Evolutionary conservation across 176 grass and related monocot species (phyloP).

Genomic region (Themeda triandra): DNA sequence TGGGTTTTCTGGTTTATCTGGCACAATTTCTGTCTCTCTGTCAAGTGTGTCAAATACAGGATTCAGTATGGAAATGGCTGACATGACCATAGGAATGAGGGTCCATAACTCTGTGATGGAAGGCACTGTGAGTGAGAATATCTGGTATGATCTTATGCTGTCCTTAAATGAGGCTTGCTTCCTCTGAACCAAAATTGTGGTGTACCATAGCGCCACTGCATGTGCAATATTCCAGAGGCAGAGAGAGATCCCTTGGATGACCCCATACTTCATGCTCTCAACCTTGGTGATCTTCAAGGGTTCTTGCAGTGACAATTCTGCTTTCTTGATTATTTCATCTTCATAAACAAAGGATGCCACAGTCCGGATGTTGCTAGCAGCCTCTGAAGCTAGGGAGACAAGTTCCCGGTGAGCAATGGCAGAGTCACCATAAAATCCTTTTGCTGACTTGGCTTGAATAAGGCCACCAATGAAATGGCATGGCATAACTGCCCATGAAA

Average conservation of each 20-base stretch:
- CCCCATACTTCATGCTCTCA: slow-evolving; percentile 54
- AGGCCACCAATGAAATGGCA: slow-evolving; percentile 61
- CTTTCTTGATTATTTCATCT: slow-evolving; percentile 51
- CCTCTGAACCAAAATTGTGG: slow-evolving; percentile 49
- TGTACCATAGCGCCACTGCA: slow-evolving; percentile 64
- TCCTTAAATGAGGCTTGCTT: slow-evolving; percentile 37
- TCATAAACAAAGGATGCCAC: slow-evolving; percentile 64
- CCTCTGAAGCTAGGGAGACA: slow-evolving; percentile 55
- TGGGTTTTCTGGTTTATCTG: slow-evolving; percentile 39
- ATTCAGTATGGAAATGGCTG: slow-evolving; percentile 48
- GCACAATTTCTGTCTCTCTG: slow-evolving; percentile 49
- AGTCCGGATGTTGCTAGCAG: slow-evolving; percentile 59
- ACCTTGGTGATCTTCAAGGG: slow-evolving; percentile 41
- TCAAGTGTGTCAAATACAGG: slow-evolving; percentile 59
- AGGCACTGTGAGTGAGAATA: slow-evolving; percentile 61
- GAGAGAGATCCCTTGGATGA: slow-evolving; percentile 51
- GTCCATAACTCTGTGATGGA: slow-evolving; percentile 69
- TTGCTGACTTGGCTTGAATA: slow-evolving; percentile 67
- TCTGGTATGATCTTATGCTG: slow-evolving; percentile 53
- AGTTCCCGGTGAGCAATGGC: slow-evolving; percentile 41
- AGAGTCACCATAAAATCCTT: slow-evolving; percentile 47
- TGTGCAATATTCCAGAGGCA: slow-evolving; percentile 64
- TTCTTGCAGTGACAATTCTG: slow-evolving; percentile 49
- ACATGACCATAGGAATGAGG: slow-evolving; percentile 57
- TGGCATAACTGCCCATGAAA: slow-evolving; percentile 69